Evolutionary conservation across 1,284 basidiomycete species (phyloP).

Genomic region (Tremellales sp.): DNA sequence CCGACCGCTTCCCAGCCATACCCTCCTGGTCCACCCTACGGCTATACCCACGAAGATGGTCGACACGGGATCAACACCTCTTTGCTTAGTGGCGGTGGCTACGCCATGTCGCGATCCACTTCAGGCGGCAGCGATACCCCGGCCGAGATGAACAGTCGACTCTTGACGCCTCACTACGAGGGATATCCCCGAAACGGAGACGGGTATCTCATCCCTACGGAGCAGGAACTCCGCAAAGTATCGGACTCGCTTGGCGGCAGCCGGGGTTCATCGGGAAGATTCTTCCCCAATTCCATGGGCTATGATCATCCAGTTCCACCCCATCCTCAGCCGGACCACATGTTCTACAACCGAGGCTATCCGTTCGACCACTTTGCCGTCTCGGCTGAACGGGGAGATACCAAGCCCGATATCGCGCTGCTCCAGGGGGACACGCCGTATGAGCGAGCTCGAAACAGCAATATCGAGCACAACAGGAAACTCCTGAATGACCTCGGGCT

Average conservation of each 20-base stretch:
- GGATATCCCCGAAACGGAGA: constrained; percentile 1
- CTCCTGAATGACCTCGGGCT: constrained; percentile 39
- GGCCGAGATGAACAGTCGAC: constrained; percentile 16
- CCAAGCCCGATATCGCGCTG: constrained; percentile 11
- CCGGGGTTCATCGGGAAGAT: constrained; percentile 1
- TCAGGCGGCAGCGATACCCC: constrained; percentile 26
- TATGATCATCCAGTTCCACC: constrained; percentile 8
- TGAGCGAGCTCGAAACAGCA: constrained; percentile 34
- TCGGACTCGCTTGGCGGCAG: constrained; percentile 26
- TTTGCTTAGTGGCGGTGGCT: constrained; percentile 11
- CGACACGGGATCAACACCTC: constrained; percentile 32
- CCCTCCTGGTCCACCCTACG: constrained; percentile 10
- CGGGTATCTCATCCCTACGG: constrained; percentile 15
- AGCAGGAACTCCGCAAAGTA: constrained; percentile 33
- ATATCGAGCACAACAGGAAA: constrained; percentile 39
- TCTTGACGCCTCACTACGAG: constrained; percentile 33
- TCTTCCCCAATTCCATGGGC: constrained; percentile 10
- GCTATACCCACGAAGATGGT: constrained; percentile 7
- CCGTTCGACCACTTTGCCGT: constrained; percentile 18
- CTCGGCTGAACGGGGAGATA: constrained; percentile 21
- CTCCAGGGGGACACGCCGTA: constrained; percentile 29
- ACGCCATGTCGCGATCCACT: constrained; percentile 38
- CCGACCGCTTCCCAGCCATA: constrained; percentile 17
- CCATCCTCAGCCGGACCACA: constrained; percentile 27
- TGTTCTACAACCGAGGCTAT: constrained; percentile 13